A percentile compares a stretch with the other conserved stretches of the same genome.
These are phyloP conservation scores for Cryphonectria naterciae DNA, from an alignment of 2,329 filamentous ascomycete genomes.

Conservation along the genomic window DNA sequence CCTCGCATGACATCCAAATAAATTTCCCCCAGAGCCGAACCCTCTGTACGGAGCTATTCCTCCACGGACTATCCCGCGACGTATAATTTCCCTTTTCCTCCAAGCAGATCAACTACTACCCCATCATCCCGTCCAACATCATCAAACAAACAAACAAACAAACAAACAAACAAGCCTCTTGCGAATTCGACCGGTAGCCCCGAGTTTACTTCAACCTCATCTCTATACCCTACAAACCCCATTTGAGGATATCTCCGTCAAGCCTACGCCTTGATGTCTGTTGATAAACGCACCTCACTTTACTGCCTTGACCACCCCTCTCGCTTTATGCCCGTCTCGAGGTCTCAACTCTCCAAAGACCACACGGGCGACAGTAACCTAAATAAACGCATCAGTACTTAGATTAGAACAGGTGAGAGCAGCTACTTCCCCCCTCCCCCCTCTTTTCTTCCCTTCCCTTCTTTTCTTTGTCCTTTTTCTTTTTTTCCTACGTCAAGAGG, in stretches of 20 bases:
- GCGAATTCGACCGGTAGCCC: conserved; percentile 16
- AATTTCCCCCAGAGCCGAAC: neutral
- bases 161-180: neutral
- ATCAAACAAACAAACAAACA: neutral
- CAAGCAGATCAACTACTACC: neutral
- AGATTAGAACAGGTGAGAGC: conserved; percentile 22
- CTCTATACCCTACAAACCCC: conserved; percentile 26
- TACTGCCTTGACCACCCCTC: conserved; percentile 60
- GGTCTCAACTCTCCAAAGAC: conserved; percentile 57
- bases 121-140: neutral
- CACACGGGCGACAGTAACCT: conserved; percentile 62
- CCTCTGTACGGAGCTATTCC: neutral
- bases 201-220: conserved; percentile 14
- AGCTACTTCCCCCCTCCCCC: too few species aligned
- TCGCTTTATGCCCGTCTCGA: conserved; percentile 61
- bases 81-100: neutral
- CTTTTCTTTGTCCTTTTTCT: neutral
- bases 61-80: neutral
- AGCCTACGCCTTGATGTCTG: conserved; percentile 61
- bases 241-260: conserved; percentile 25
- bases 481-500: neutral
- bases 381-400: conserved; percentile 54
- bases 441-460: too few species aligned
- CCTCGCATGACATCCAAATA: neutral
- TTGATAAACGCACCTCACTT: conserved; percentile 60